A percentile compares a stretch with the other conserved stretches of the same genome.
These are phyloP conservation scores for Xerocomus spinulosus DNA, from an alignment of 768 basidiomycete species.

Conservation along the genomic window DNA sequence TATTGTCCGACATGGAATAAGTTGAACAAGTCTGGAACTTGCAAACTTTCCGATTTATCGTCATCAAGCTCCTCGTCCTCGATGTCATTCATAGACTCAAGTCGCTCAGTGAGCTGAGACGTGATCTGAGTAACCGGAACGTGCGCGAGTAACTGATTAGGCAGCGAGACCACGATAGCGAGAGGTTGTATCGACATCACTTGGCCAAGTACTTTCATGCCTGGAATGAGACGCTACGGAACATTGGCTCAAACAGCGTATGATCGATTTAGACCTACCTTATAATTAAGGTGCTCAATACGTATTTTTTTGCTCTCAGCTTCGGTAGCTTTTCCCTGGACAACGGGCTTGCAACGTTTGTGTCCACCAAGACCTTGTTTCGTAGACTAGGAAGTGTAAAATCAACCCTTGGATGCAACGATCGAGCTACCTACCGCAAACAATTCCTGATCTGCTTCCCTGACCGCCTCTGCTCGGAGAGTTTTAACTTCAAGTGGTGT, in stretches of 20 bases:
- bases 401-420: not conserved
- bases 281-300: constrained; percentile 92
- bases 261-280: constrained; percentile 42
- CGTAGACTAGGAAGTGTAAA: constrained; percentile 37
- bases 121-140: constrained; percentile 93
- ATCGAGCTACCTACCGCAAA: constrained; percentile 49
- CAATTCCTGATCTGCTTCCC: constrained; percentile 79
- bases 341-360: constrained; percentile 49
- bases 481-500: constrained; percentile 88
- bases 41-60: constrained; percentile 34
- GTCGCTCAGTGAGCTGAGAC: constrained; percentile 62
- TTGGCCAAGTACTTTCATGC: constrained; percentile 88
- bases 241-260: constrained; percentile 6
- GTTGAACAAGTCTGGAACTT: constrained; percentile 64
- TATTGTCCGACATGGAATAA: constrained; percentile 86
- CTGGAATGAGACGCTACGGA: constrained; percentile 64
- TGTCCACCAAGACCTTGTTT: constrained; percentile 34
- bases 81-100: constrained; percentile 59
- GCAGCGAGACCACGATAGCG: constrained; percentile 88
- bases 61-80: constrained; percentile 44
- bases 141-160: constrained; percentile 90
- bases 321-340: constrained; percentile 28
- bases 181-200: constrained; percentile 84
- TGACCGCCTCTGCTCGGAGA: constrained; percentile 75
- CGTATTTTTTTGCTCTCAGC: constrained; percentile 40